phyloP scores from a whole-genome alignment of 148 eudicot genomes.

The Vaccinium darrowii region DNA sequence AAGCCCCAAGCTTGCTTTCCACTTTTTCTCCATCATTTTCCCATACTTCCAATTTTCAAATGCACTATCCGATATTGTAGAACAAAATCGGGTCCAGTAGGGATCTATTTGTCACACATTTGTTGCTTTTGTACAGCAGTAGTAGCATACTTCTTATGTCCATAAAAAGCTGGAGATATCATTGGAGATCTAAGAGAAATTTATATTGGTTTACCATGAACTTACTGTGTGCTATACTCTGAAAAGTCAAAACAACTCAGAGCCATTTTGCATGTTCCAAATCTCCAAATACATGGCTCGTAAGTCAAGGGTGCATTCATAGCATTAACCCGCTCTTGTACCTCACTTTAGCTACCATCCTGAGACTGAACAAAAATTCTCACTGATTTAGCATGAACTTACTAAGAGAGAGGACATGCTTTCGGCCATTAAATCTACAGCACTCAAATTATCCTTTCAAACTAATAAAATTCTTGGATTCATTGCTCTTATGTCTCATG shows the following conservation, averaged over 20 bases:
- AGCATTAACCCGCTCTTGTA: neutral
- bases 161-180: neutral
- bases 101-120: neutral
- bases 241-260: neutral
- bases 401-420: neutral
- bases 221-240: neutral
- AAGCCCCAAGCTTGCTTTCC: neutral
- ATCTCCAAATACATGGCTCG: neutral
- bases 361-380: neutral
- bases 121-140: neutral
- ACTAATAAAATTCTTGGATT: neutral
- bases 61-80: neutral
- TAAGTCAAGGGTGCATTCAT: constrained; percentile 5
- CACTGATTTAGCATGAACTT: neutral
- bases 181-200: neutral
- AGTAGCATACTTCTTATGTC: neutral
- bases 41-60: neutral
- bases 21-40: neutral
- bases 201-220: neutral
- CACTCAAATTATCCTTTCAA: neutral
- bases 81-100: neutral
- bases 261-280: neutral
- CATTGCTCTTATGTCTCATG: neutral
- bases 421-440: neutral
- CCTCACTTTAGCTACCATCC: neutral